phyloP scores from a whole-genome alignment of 306 rosid species.

The Corylus avellana region DNA sequence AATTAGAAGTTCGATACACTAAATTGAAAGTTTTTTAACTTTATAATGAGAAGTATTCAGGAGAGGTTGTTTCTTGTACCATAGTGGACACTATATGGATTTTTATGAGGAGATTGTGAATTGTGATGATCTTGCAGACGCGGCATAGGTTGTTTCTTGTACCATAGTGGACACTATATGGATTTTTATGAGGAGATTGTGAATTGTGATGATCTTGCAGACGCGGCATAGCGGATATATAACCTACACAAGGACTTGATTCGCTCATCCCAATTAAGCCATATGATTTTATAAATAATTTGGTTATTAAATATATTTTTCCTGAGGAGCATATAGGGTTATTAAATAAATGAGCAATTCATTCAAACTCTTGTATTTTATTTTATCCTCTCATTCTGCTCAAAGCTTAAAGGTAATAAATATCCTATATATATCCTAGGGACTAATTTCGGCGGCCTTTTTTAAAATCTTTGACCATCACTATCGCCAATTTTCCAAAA shows the following conservation, averaged over 20 bases:
- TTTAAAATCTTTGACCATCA: neutral
- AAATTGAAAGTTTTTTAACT: too few relatives aligned
- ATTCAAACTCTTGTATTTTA: neutral
- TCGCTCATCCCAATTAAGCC: neutral
- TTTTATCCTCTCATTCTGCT: neutral
- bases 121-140: neutral
- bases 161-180: neutral
- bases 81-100: neutral
- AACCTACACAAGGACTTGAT: neutral
- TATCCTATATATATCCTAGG: neutral
- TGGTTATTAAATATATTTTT: too few relatives aligned
- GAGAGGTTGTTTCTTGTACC: too few relatives aligned
- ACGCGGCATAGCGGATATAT: neutral
- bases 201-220: neutral
- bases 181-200: neutral
- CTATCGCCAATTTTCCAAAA: neutral
- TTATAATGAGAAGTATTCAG: too few relatives aligned
- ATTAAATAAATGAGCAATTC: neutral
- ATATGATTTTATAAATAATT: neutral
- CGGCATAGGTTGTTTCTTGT: too few relatives aligned
- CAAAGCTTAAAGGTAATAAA: neutral
- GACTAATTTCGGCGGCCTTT: too few relatives aligned
- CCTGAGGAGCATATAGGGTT: neutral
- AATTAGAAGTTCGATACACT: too few relatives aligned
- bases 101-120: neutral